Evolutionary conservation across 2,329 filamentous ascomycete species (phyloP).

Genomic region (Penicillium sp.): DNA sequence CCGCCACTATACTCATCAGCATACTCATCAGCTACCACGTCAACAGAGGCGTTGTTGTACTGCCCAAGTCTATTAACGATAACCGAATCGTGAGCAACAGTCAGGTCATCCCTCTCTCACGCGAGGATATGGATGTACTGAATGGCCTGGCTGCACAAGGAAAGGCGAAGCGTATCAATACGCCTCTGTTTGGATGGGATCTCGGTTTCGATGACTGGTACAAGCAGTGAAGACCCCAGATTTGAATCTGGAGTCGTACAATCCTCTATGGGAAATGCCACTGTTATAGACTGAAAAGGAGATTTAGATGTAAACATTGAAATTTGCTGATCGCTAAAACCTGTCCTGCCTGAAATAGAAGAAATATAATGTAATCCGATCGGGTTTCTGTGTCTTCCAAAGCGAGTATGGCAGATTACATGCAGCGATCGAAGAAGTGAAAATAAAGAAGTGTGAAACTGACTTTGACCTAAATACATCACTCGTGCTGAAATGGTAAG

Average conservation of each 20-base stretch:
- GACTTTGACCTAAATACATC: not conserved
- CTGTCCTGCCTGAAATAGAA: not conserved
- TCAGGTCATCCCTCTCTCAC: slow-evolving; percentile 10
- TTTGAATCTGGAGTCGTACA: not conserved
- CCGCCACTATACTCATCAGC: slow-evolving; percentile 14
- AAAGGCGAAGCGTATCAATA: slow-evolving; percentile 38
- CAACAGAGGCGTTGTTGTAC: slow-evolving; percentile 15
- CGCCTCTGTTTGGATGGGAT: slow-evolving; percentile 36
- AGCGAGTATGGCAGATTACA: not conserved
- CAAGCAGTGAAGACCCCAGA: not conserved
- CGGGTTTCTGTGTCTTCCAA: not conserved
- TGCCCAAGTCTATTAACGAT: slow-evolving; percentile 17
- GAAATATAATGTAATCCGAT: not conserved
- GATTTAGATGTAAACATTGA: not conserved
- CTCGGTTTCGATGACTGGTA: slow-evolving; percentile 19
- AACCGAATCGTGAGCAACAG: slow-evolving; percentile 15
- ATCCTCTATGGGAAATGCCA: not conserved
- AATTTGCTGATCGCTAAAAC: not conserved
- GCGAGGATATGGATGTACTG: slow-evolving; percentile 25
- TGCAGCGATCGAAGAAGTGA: not conserved
- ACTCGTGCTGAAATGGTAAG: not conserved
- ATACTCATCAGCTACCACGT: slow-evolving; percentile 18
- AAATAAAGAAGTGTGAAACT: not conserved
- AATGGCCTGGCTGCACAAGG: slow-evolving; percentile 32
- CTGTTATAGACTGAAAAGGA: not conserved